Evolutionary conservation across 139 green algal genomes (phyloP).

Genomic region (Ostreobium quekettii): DNA sequence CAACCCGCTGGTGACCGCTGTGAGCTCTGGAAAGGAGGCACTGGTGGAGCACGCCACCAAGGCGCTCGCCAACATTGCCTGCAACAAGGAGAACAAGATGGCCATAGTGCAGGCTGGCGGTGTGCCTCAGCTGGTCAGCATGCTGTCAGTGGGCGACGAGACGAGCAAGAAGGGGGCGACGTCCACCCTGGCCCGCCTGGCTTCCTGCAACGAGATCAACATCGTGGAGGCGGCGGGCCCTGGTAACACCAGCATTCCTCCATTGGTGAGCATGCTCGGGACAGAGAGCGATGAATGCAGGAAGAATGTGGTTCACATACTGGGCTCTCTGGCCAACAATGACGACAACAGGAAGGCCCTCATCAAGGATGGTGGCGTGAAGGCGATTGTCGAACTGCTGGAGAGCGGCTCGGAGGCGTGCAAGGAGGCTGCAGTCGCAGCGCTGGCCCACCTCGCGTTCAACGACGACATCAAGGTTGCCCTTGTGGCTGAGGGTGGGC

Average conservation of each 20-base stretch:
- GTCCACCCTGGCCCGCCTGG: conserved; percentile 8
- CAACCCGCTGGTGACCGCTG: conserved; percentile 12
- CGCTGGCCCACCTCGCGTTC: conserved; percentile 16
- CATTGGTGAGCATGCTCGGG: conserved; percentile 15
- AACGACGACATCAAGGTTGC: conserved; percentile 18
- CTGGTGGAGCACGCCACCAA: conserved; percentile 19
- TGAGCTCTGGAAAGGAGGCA: conserved; percentile 17
- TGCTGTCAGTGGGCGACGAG: conserved; percentile 16
- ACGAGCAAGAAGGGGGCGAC: conserved; percentile 16
- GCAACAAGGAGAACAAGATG: conserved; percentile 27
- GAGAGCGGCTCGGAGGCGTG: conserved; percentile 6
- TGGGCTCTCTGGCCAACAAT: conserved; percentile 22
- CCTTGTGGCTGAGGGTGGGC: conserved; percentile 8
- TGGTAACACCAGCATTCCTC: too few relatives aligned
- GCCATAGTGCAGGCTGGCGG: conserved; percentile 17
- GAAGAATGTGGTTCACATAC: conserved; percentile 20
- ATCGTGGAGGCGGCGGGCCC: conserved; percentile 14
- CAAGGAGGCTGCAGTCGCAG: conserved; percentile 18
- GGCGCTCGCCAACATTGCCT: conserved; percentile 20
- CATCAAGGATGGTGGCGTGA: conserved; percentile 19
- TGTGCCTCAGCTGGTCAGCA: conserved; percentile 16
- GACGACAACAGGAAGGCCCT: conserved; percentile 21
- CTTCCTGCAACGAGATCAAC: conserved; percentile 18
- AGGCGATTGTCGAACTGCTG: conserved; percentile 20
- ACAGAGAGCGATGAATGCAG: conserved; percentile 21